Evolutionary conservation across 2,329 filamentous ascomycete genomes (phyloP).

Genomic region (Diaporthe vaccinii): DNA sequence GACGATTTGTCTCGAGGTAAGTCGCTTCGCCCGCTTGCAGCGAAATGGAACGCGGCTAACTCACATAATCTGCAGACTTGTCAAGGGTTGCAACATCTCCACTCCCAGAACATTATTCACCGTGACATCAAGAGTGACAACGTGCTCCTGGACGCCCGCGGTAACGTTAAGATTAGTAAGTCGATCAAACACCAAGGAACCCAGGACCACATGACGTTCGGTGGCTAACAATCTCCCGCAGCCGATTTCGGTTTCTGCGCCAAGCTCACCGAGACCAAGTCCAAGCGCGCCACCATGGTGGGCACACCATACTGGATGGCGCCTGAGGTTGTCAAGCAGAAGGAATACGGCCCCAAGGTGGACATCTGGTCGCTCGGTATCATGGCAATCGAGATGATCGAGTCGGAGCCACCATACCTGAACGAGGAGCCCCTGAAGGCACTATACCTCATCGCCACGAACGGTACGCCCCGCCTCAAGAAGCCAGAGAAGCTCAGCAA

Average conservation of each 20-base stretch:
- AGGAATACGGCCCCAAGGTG: slow-evolving; percentile 98
- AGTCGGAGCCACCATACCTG: slow-evolving; percentile 96
- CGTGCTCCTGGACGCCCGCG: slow-evolving; percentile 91
- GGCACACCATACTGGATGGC: slow-evolving; percentile 99
- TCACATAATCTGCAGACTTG: slow-evolving; percentile 76
- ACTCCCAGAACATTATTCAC: slow-evolving; percentile 97
- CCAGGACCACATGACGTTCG: neutral
- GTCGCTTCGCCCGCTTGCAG: slow-evolving; percentile 46
- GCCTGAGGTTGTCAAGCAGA: slow-evolving; percentile 98
- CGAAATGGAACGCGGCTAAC: slow-evolving; percentile 7
- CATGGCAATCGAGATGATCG: slow-evolving; percentile 99
- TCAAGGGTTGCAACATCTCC: slow-evolving; percentile 92
- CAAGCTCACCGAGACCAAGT: slow-evolving; percentile 96
- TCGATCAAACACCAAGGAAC: slow-evolving; percentile 45
- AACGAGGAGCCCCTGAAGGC: slow-evolving; percentile 99
- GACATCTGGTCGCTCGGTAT: slow-evolving; percentile 99
- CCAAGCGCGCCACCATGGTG: slow-evolving; percentile 98
- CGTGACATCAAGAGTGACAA: slow-evolving; percentile 99
- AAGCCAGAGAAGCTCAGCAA: slow-evolving; percentile 98
- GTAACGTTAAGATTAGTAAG: slow-evolving; percentile 98
- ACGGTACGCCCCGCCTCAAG: slow-evolving; percentile 96
- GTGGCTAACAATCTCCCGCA: slow-evolving; percentile 58
- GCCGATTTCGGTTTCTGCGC: slow-evolving; percentile 99
- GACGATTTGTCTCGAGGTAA: slow-evolving; percentile 95
- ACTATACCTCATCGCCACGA: slow-evolving; percentile 96